These are phyloP conservation scores for Coemansia umbellata DNA, from an alignment of 192 early-diverging fungal genomes.

Conservation along the genomic window DNA sequence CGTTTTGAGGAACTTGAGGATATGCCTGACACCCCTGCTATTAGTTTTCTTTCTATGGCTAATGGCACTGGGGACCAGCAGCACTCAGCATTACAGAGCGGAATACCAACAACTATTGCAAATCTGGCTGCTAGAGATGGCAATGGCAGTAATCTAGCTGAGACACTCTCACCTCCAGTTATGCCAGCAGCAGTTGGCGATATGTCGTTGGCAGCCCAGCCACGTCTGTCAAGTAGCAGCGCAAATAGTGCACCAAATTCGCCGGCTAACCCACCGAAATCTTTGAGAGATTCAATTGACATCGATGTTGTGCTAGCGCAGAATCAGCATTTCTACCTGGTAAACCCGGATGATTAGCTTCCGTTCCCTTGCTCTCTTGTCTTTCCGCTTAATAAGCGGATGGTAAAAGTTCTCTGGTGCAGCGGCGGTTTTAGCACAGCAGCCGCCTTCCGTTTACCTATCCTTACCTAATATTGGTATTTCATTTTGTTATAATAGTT, in stretches of 20 bases:
- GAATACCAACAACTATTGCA: background rate
- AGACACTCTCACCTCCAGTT: background rate
- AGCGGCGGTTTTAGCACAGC: too few species aligned
- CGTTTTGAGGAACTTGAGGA: constrained; percentile 42
- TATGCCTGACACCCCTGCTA: background rate
- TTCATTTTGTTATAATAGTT: too few species aligned
- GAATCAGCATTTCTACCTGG: constrained; percentile 34
- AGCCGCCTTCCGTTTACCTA: too few species aligned
- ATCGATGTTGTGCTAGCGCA: constrained; percentile 27
- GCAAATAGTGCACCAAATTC: background rate
- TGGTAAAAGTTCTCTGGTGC: too few species aligned
- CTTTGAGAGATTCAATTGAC: constrained; percentile 39
- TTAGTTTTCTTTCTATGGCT: background rate
- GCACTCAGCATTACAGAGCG: background rate
- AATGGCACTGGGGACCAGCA: background rate
- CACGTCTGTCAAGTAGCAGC: constrained; percentile 1
- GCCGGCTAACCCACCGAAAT: background rate
- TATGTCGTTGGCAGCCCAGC: background rate
- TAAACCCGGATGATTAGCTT: constrained; percentile 33
- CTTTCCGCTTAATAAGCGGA: too few species aligned
- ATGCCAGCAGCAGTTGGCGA: background rate
- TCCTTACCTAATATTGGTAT: too few species aligned
- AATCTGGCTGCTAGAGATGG: background rate
- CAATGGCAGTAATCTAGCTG: background rate
- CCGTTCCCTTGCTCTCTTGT: too few species aligned